A percentile compares a stretch with the other conserved stretches of the same genome.
These are phyloP conservation scores for Collybiopsis confluens DNA, from an alignment of 768 basidiomycete species.

Conservation along the genomic window DNA sequence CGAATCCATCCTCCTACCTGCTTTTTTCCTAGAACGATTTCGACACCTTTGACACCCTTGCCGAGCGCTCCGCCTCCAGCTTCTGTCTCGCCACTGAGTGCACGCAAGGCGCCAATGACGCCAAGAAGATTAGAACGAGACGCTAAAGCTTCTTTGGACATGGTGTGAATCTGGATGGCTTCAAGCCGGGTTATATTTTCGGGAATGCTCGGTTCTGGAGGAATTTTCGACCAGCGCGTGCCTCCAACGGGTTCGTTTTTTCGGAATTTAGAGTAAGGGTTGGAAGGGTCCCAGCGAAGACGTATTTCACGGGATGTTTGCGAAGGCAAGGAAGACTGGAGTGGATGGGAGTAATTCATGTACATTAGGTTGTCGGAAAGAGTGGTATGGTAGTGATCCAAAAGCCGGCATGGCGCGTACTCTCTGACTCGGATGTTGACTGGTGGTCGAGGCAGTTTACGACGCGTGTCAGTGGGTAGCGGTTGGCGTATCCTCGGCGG, in stretches of 20 bases:
- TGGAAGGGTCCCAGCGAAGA: slow-evolving; percentile 65
- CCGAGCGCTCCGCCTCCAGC: slow-evolving; percentile 69
- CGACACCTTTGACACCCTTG: slow-evolving; percentile 56
- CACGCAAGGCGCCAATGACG: slow-evolving; percentile 84
- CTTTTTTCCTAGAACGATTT: slow-evolving; percentile 68
- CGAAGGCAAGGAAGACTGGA: slow-evolving; percentile 23
- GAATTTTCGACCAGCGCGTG: slow-evolving; percentile 60
- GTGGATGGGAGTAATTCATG: slow-evolving; percentile 84
- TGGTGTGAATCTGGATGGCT: slow-evolving; percentile 79
- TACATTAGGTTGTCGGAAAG: slow-evolving; percentile 90
- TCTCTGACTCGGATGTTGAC: slow-evolving; percentile 63
- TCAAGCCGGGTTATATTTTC: slow-evolving; percentile 75
- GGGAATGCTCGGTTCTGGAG: slow-evolving; percentile 59
- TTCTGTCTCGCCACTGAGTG: slow-evolving; percentile 79
- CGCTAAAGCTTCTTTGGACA: slow-evolving; percentile 74
- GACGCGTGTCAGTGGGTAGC: slow-evolving; percentile 42
- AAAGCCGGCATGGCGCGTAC: slow-evolving; percentile 67
- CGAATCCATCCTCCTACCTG: slow-evolving; percentile 81
- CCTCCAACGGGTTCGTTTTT: slow-evolving; percentile 75
- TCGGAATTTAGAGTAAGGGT: slow-evolving; percentile 82
- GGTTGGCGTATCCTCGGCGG: slow-evolving; percentile 40
- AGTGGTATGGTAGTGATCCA: slow-evolving; percentile 80
- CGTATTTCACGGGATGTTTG: slow-evolving; percentile 56
- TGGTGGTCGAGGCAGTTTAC: slow-evolving; percentile 71
- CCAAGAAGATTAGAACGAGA: slow-evolving; percentile 73